These are phyloP conservation scores for Capsicum rhomboideum DNA, from an alignment of 257 asterid species.

Conservation along the genomic window DNA sequence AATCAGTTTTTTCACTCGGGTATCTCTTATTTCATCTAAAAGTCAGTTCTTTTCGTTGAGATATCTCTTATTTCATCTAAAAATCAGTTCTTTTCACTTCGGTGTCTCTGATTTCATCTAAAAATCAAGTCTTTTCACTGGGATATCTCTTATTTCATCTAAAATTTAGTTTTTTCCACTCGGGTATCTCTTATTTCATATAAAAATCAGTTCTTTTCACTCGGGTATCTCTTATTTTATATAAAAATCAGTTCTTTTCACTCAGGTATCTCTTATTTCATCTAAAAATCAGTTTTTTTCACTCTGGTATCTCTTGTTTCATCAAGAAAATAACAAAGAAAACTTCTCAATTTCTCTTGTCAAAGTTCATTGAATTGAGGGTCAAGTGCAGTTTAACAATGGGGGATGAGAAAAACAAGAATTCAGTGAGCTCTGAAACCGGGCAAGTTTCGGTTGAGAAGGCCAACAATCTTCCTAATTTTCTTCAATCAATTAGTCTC, in stretches of 20 bases:
- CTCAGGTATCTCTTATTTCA: background rate
- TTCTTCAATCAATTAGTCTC: constrained; percentile 30
- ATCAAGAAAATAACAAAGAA: no score
- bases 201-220: background rate
- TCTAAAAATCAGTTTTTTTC: no score
- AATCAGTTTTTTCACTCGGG: background rate
- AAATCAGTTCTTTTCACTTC: background rate
- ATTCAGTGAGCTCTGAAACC: background rate
- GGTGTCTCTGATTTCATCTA: background rate
- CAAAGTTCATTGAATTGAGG: background rate
- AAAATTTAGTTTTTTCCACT: background rate
- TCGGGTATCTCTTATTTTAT: background rate
- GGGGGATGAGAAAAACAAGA: constrained; percentile 4
- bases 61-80: background rate
- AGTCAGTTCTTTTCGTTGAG: background rate
- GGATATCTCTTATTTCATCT: background rate
- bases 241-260: background rate
- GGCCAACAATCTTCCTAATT: constrained; percentile 18
- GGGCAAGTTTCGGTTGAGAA: background rate
- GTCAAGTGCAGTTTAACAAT: background rate
- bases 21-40: background rate
- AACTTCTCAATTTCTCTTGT: background rate
- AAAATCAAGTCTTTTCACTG: background rate
- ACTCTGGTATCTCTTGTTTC: background rate
- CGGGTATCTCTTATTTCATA: background rate